These are phyloP conservation scores for Sesbania bispinosa DNA, from an alignment of 306 rosid genomes.

Conservation along the genomic window DNA sequence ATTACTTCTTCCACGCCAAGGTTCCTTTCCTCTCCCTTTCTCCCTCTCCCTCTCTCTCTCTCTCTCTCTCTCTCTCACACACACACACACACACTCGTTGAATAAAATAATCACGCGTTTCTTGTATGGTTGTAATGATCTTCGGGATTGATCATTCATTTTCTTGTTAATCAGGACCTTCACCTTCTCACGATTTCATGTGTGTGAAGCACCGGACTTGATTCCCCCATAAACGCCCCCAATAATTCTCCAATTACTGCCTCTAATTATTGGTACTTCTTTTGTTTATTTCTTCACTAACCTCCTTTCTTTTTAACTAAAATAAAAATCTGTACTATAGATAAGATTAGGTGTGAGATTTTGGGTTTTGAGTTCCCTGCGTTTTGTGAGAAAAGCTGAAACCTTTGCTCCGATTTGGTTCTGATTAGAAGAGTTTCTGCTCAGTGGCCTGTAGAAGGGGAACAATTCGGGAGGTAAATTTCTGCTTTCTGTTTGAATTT, in stretches of 20 bases:
- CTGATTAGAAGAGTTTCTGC: neutral
- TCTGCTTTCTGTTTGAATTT: neutral
- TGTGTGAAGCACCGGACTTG: slow-evolving; percentile 8
- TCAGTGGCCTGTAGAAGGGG: neutral
- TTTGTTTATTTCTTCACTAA: neutral
- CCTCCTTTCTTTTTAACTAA: neutral
- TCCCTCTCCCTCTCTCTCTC: neutral
- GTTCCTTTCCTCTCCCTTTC: neutral
- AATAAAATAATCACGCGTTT: neutral
- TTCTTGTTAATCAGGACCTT: slow-evolving; percentile 24
- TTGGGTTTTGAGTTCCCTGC: slow-evolving; percentile 8
- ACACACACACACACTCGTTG: too few species aligned
- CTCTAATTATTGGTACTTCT: slow-evolving; percentile 7
- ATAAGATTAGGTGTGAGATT: neutral
- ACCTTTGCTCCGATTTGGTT: slow-evolving; percentile 18
- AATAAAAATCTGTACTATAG: neutral
- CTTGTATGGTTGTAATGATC: neutral
- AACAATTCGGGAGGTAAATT: neutral
- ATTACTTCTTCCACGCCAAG: slow-evolving; percentile 7
- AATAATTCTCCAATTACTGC: neutral
- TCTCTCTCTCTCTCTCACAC: too few species aligned
- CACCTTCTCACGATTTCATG: slow-evolving; percentile 6
- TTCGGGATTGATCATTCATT: slow-evolving; percentile 13
- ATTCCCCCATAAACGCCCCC: neutral
- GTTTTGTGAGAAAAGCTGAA: slow-evolving; percentile 1